Percentiles rank a stretch among this genome's conserved stretches.
These are phyloP conservation scores for Arabis alpina DNA, from an alignment of 345 rosid species.

Conservation along the genomic window DNA sequence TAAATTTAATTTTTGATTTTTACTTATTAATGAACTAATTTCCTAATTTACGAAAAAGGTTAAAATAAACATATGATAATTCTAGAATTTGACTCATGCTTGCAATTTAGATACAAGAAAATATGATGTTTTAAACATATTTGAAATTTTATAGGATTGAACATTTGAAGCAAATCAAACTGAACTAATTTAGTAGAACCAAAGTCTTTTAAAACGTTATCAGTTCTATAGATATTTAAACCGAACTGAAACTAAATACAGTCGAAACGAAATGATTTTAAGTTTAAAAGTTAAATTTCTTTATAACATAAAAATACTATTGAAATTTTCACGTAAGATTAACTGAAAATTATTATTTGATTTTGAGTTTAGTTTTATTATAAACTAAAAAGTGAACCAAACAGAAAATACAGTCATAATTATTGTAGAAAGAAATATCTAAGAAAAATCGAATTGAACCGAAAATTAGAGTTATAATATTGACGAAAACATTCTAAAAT, in stretches of 20 bases:
- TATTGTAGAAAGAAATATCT: neutral
- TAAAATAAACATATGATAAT: neutral
- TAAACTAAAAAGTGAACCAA: neutral
- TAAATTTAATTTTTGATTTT: neutral
- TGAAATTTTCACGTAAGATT: no score
- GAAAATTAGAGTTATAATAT: neutral
- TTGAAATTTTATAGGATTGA: neutral
- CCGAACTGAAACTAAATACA: no score
- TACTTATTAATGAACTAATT: neutral
- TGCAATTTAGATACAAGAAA: no score
- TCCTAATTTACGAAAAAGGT: neutral
- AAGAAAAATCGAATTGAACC: neutral
- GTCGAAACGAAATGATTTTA: no score
- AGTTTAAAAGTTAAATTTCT: no score
- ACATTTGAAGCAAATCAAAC: neutral
- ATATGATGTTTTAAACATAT: no score
- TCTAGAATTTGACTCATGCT: neutral
- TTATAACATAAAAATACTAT: no score
- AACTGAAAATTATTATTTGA: no score
- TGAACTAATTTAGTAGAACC: no score
- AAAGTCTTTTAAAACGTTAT: no score
- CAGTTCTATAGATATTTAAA: no score
- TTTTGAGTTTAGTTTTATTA: no score
- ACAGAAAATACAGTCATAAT: neutral
- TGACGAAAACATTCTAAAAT: neutral